phyloP scores from a whole-genome alignment of 495 filamentous ascomycete genomes.

The Hypoxylon lenormandii region DNA sequence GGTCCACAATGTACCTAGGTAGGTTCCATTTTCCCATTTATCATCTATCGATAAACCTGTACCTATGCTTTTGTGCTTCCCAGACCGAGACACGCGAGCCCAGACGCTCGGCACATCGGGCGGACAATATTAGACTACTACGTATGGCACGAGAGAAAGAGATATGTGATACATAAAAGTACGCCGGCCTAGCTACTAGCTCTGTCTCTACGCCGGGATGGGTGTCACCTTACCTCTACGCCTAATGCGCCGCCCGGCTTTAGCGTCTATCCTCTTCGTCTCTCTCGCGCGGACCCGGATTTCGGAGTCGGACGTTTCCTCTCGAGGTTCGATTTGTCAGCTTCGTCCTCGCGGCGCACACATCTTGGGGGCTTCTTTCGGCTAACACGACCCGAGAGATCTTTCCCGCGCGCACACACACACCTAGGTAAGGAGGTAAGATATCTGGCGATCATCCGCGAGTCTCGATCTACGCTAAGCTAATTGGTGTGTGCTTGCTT shows the following conservation, averaged over 20 bases:
- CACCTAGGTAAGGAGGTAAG: too few relatives aligned
- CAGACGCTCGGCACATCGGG: neutral
- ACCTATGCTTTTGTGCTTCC: conserved; percentile 1
- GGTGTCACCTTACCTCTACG: neutral
- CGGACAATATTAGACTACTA: neutral
- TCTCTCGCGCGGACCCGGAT: neutral
- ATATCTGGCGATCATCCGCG: too few relatives aligned
- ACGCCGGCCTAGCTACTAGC: neutral
- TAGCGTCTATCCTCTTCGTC: too few relatives aligned
- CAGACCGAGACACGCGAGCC: neutral
- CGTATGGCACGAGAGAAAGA: neutral
- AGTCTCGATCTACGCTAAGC: too few relatives aligned
- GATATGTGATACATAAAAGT: neutral
- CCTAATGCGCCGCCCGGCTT: neutral
- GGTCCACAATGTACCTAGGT: neutral
- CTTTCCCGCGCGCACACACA: too few relatives aligned
- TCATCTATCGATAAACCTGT: conserved; percentile 1
- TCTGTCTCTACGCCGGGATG: conserved; percentile 4
- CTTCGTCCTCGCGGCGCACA: neutral
- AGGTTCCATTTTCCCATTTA: neutral
- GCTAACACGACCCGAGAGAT: neutral
- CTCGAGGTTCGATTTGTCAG: conserved; percentile 1
- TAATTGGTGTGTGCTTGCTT: too few relatives aligned
- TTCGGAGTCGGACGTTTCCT: neutral
- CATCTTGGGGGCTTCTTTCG: neutral